Conservation (phyloP, 371 early-diverging fungal species). For the Mucor irregularis region DNA sequence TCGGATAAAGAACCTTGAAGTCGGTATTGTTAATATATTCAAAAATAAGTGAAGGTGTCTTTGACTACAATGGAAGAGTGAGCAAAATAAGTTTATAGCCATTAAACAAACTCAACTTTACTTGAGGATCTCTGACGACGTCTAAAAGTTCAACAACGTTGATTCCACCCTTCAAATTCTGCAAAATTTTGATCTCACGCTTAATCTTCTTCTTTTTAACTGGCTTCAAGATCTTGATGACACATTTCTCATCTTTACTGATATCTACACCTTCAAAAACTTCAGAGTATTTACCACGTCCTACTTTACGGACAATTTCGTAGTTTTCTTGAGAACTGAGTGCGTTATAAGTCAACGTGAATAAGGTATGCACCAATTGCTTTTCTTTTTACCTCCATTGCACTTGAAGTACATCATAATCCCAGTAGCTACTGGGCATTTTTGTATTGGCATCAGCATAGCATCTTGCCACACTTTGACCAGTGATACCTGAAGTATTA, state of each 20-base stretch:
- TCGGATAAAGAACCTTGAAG: constrained; percentile 71
- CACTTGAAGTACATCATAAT: constrained; percentile 23
- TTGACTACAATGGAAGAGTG: constrained; percentile 63
- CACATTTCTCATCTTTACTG: constrained; percentile 75
- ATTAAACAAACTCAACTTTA: constrained; percentile 25
- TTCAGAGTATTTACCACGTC: constrained; percentile 99
- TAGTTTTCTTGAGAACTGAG: constrained; percentile 80
- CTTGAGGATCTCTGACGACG: constrained; percentile 94
- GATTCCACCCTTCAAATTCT: constrained; percentile 94
- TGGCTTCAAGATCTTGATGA: constrained; percentile 99
- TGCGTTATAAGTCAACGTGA: too few relatives aligned
- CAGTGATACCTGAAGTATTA: background rate
- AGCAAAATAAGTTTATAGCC: background rate
- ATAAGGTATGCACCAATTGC: too few relatives aligned
- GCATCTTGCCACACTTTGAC: constrained; percentile 7
- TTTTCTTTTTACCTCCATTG: constrained; percentile 29
- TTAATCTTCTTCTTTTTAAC: constrained; percentile 99
- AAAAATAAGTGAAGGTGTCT: constrained; percentile 95
- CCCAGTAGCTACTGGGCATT: constrained; percentile 16
- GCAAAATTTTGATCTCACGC: constrained; percentile 98
- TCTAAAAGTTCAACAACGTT: constrained; percentile 95
- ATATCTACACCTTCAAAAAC: constrained; percentile 97
- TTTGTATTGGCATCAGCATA: constrained; percentile 10
- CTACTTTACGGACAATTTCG: constrained; percentile 95
- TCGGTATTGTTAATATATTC: constrained; percentile 91